Evolutionary conservation across 2,329 filamentous ascomycete species (phyloP).

Genomic region (Aspergillus sp.): DNA sequence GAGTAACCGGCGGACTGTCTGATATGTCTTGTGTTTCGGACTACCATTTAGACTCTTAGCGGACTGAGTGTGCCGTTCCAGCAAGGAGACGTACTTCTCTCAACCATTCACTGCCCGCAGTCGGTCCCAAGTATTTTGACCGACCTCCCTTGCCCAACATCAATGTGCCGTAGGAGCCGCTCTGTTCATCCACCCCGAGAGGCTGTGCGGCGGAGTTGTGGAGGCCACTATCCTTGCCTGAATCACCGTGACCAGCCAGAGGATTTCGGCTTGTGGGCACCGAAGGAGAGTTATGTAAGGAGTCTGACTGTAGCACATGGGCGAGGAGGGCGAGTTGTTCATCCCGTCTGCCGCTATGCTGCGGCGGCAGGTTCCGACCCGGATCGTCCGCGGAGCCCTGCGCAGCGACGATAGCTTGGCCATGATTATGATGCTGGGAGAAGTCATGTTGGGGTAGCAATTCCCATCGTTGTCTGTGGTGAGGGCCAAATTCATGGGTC

Average conservation of each 20-base stretch:
- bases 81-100: background rate
- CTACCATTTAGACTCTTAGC: background rate
- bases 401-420: background rate
- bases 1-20: conserved; percentile 3
- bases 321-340: conserved; percentile 3
- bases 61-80: background rate
- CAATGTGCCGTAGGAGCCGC: conserved; percentile 7
- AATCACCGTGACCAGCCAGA: background rate
- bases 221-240: background rate
- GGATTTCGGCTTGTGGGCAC: background rate
- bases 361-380: background rate
- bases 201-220: background rate
- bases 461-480: background rate
- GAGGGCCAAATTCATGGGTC: background rate
- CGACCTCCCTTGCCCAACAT: conserved; percentile 6
- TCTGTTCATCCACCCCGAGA: background rate
- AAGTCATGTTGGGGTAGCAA: background rate
- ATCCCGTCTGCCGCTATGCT: background rate
- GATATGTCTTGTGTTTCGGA: conserved; percentile 3
- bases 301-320: background rate
- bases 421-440: background rate
- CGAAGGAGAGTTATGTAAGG: background rate
- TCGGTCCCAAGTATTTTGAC: conserved; percentile 4
- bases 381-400: background rate
- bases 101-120: conserved; percentile 4